Conservation (phyloP, 106 monocot species). For the Chionographis japonica region DNA sequence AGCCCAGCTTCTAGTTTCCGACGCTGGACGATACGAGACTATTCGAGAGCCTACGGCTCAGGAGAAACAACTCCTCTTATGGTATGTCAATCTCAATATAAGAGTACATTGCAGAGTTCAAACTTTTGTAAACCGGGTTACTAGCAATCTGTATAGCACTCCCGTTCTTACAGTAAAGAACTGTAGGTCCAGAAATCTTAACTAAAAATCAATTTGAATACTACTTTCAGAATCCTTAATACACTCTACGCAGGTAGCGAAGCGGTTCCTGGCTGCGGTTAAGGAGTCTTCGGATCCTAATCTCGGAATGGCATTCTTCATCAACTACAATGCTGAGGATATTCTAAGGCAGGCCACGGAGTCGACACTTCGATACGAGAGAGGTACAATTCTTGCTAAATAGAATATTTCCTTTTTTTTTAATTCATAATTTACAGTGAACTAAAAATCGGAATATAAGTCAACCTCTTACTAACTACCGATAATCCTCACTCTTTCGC, state of each 20-base stretch:
- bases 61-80: constrained; percentile 58
- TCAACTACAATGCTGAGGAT: constrained; percentile 47
- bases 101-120: background rate
- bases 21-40: constrained; percentile 74
- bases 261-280: constrained; percentile 52
- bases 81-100: constrained; percentile 19
- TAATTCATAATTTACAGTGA: background rate
- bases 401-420: background rate
- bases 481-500: no score
- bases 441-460: no score
- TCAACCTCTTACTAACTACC: background rate
- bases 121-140: background rate
- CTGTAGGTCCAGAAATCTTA: no score
- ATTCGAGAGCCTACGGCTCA: constrained; percentile 57
- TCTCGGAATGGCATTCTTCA: constrained; percentile 74
- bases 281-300: constrained; percentile 41
- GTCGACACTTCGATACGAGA: constrained; percentile 59
- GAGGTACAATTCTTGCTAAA: constrained; percentile 30
- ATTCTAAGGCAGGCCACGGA: constrained; percentile 66
- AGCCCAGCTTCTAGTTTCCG: constrained; percentile 20
- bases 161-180: no score
- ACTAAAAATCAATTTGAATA: background rate
- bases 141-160: no score
- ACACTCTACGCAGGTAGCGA: constrained; percentile 56
- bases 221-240: background rate